These are phyloP conservation scores for Multifurca ochricompacta DNA, from an alignment of 768 basidiomycete genomes.

Conservation along the genomic window DNA sequence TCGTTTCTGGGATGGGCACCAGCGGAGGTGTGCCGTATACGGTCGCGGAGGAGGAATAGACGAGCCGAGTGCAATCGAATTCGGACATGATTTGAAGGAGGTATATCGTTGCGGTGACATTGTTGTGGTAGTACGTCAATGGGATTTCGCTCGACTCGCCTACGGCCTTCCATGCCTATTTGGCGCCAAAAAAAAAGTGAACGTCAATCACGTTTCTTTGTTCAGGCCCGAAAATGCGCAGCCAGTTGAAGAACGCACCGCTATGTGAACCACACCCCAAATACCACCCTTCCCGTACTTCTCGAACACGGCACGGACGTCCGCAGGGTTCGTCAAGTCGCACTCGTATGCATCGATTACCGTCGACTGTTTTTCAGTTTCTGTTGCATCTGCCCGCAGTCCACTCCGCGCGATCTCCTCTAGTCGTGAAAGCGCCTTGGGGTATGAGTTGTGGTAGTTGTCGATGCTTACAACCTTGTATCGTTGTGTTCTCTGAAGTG, in stretches of 20 bases:
- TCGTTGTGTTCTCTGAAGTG: slow-evolving; percentile 74
- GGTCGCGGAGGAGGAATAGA: slow-evolving; percentile 97
- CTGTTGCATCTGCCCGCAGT: slow-evolving; percentile 57
- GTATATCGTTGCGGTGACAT: slow-evolving; percentile 81
- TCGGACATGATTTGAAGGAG: slow-evolving; percentile 83
- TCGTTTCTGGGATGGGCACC: slow-evolving; percentile 92
- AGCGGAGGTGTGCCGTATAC: slow-evolving; percentile 92
- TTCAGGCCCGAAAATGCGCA: neutral
- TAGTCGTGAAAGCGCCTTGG: slow-evolving; percentile 65
- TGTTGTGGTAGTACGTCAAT: slow-evolving; percentile 88
- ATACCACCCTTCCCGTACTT: slow-evolving; percentile 84
- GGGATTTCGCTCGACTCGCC: slow-evolving; percentile 95
- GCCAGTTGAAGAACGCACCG: slow-evolving; percentile 48
- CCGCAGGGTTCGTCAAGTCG: slow-evolving; percentile 66
- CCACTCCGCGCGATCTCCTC: slow-evolving; percentile 71
- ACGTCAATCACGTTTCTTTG: neutral
- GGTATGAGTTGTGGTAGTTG: slow-evolving; percentile 89
- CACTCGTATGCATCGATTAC: slow-evolving; percentile 61
- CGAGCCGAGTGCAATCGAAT: slow-evolving; percentile 76
- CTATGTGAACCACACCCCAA: slow-evolving; percentile 95
- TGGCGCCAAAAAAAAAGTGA: neutral
- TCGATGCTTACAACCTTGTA: slow-evolving; percentile 94
- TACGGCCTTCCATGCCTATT: slow-evolving; percentile 92
- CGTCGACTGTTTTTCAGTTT: slow-evolving; percentile 61
- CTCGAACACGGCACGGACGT: slow-evolving; percentile 74